phyloP scores from a whole-genome alignment of 2,329 filamentous ascomycete genomes.

The Beauveria australis region DNA sequence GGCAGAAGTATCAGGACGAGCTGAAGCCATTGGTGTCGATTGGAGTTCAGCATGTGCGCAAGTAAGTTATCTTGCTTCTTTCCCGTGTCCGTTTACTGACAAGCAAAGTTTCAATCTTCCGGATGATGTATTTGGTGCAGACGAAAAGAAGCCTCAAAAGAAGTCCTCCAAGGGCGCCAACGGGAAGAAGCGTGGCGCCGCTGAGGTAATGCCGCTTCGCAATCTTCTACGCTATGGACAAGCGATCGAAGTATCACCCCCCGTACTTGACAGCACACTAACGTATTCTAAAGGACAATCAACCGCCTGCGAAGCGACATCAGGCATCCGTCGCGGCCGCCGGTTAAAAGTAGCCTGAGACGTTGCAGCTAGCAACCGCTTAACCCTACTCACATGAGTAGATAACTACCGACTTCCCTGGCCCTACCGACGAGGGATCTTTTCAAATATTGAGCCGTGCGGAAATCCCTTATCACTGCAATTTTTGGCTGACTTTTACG shows the following conservation, averaged over 20 bases:
- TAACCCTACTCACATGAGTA: background rate
- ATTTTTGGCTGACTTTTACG: constrained; percentile 11
- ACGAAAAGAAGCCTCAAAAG: constrained; percentile 64
- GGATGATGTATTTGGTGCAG: constrained; percentile 76
- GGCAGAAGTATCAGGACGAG: constrained; percentile 67
- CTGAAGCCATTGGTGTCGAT: constrained; percentile 56
- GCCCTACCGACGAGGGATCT: background rate
- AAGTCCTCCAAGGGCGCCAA: constrained; percentile 38
- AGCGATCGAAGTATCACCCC: background rate
- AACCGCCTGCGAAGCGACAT: constrained; percentile 33
- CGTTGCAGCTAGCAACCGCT: background rate
- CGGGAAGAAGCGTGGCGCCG: constrained; percentile 40
- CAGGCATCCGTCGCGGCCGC: constrained; percentile 33
- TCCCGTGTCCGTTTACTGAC: constrained; percentile 11
- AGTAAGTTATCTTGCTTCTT: constrained; percentile 47
- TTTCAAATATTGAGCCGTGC: background rate
- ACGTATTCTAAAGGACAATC: constrained; percentile 23
- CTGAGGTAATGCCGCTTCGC: constrained; percentile 32
- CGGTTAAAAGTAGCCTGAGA: constrained; percentile 20
- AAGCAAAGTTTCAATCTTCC: constrained; percentile 65
- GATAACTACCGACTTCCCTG: background rate
- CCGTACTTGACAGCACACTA: background rate
- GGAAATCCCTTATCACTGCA: background rate
- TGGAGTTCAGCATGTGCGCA: constrained; percentile 75
- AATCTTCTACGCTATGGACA: constrained; percentile 12